Base-by-base conservation (phyloP, 805 yeast genomes). In the Suhomyces faveliae region DNA sequence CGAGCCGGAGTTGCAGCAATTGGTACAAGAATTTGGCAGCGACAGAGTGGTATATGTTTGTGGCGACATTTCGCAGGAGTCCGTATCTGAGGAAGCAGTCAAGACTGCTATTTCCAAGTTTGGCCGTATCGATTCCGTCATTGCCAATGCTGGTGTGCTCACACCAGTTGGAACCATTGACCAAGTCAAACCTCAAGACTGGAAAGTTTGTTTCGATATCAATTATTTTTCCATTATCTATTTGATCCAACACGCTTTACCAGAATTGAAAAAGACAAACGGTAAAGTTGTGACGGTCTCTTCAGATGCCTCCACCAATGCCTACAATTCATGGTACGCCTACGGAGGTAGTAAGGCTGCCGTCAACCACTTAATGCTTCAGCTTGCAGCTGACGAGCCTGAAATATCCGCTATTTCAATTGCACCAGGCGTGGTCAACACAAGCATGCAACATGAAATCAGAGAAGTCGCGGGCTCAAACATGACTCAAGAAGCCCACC, bases 351-450 rank as follows among this genome's bases (percentile, higher is more conserved):
- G 96, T 5, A 92, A 92, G 64, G 97, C 97, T 0, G 96, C 97
- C 0, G 62, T 92, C 43, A 90, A 92, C 64, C 90, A 85, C 57
- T 77, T 89, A 44, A 83, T 88, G 6, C 60, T 70, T 41, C 80
- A 87, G 10, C 63, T 92, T 12, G 85, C 88, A 0, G 72, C 68
- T 5, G 97, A 91, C 58, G 90, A 87, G 61, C 74, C 69, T 0
- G 61, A 56, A 4, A 67, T 89, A 13, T 65, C 69, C 29, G 72
- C 85, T 3, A 68, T 90, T 10, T 74, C 97, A 0, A 76, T 94
- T 20, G 97, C 96, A 0, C 98, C 98, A 0, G 98, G 99, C 3
- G 96, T 89, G 1, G 97, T 94, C 1, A 89, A 89, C 61, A 92
- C 99, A 1, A 73, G 72, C 17, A 92, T 94, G 98, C 98, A 94